A percentile compares a stretch with the other conserved stretches of the same genome.
Evolutionary conservation across 1,139 yeast species (phyloP).

Genomic region (Insectozyma bohioensis): DNA sequence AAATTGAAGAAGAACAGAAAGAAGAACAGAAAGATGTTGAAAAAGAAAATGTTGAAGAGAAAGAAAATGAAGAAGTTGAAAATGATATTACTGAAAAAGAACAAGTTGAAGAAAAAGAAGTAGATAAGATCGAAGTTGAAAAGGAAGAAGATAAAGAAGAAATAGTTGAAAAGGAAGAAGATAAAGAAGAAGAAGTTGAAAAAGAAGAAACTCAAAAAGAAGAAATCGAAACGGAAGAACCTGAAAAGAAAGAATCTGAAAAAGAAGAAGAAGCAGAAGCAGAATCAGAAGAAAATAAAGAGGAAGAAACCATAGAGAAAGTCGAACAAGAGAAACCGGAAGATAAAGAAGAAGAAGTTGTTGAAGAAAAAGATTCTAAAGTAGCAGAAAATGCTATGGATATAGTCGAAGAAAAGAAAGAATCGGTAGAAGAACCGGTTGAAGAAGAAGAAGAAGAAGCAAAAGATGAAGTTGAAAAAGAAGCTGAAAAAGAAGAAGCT

Average conservation of each 20-base stretch:
- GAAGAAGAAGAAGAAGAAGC: conserved; percentile 3
- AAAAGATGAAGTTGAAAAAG: too few species aligned
- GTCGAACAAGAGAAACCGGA: conserved; percentile 1
- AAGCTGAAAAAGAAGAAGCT: too few species aligned
- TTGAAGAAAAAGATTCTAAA: conserved; percentile 2
- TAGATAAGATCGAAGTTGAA: too few species aligned
- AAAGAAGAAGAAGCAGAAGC: conserved; percentile 1
- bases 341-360: conserved; percentile 4
- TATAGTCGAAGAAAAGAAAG: conserved; percentile 6
- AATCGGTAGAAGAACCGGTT: conserved; percentile 7
- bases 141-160: conserved; percentile 7
- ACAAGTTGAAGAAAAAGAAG: not conserved
- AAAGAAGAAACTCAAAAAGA: not conserved
- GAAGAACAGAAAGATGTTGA: too few species aligned
- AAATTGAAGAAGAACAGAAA: conserved; percentile 1
- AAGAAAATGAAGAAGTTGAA: too few species aligned
- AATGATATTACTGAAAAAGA: not conserved
- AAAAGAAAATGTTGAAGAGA: too few species aligned
- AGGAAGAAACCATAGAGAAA: conserved; percentile 4
- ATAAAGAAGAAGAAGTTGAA: conserved; percentile 6
- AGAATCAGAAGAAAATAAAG: not conserved
- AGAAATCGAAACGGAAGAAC: conserved; percentile 6
- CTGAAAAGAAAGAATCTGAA: conserved; percentile 6
- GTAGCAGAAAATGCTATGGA: conserved; percentile 5
- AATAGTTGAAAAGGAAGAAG: conserved; percentile 7